phyloP scores from a whole-genome alignment of 257 asterid species.

The Linderniella brevidens region DNA sequence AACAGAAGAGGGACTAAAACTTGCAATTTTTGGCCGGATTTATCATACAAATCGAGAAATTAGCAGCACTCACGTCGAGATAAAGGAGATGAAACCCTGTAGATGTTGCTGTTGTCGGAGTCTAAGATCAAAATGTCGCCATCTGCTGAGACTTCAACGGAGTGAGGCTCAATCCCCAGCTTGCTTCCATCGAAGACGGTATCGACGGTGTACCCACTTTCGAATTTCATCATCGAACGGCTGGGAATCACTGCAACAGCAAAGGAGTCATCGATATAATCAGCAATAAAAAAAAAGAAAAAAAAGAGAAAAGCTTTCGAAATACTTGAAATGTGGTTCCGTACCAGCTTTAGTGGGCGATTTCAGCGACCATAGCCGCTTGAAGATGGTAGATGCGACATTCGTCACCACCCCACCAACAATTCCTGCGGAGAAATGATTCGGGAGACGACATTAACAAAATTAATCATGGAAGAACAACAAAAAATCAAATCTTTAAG shows the following conservation, averaged over 20 bases:
- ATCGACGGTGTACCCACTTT: slow-evolving; percentile 81
- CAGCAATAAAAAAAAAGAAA: background rate
- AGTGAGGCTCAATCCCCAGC: slow-evolving; percentile 69
- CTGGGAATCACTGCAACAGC: slow-evolving; percentile 38
- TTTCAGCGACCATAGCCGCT: slow-evolving; percentile 78
- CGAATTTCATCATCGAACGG: slow-evolving; percentile 93
- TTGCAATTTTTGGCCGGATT: slow-evolving; percentile 5
- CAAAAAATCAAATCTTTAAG: background rate
- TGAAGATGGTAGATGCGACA: slow-evolving; percentile 63
- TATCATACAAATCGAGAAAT: background rate
- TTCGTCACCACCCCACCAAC: slow-evolving; percentile 72
- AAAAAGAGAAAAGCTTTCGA: slow-evolving; percentile 9
- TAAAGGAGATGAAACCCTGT: slow-evolving; percentile 65
- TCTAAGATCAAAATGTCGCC: slow-evolving; percentile 73
- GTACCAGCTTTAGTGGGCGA: slow-evolving; percentile 51
- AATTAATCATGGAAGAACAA: background rate
- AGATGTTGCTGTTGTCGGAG: slow-evolving; percentile 70
- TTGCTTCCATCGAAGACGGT: slow-evolving; percentile 97
- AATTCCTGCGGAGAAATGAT: slow-evolving; percentile 31
- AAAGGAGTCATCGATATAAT: slow-evolving; percentile 9
- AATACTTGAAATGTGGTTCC: slow-evolving; percentile 4
- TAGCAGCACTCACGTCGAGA: slow-evolving; percentile 55
- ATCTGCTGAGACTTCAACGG: slow-evolving; percentile 48
- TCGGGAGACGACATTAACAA: slow-evolving; percentile 1
- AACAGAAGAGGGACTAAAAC: slow-evolving; percentile 10